A percentile compares a stretch with the other conserved stretches of the same genome.
Evolutionary conservation across 345 rosid genomes (phyloP).

Genomic region (Salix udensis): DNA sequence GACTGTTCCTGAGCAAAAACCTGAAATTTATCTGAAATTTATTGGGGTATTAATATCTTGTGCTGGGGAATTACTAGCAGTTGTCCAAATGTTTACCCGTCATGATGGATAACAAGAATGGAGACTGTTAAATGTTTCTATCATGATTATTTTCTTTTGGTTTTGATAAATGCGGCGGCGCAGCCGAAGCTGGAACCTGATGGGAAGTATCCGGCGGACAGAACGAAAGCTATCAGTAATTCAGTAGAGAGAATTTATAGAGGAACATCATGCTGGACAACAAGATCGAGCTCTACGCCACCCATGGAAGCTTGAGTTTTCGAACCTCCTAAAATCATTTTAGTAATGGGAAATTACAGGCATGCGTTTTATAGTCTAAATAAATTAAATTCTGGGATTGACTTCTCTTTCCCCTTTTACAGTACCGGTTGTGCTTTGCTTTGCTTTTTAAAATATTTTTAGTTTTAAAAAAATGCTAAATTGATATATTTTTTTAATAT

Average conservation of each 20-base stretch:
- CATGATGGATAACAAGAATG: too few species aligned
- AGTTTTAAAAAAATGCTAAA: too few species aligned
- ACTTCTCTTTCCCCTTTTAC: too few species aligned
- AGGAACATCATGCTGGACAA: conserved; percentile 75
- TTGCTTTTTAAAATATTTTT: too few species aligned
- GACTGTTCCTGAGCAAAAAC: conserved; percentile 28
- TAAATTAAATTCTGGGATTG: too few species aligned
- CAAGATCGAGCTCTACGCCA: conserved; percentile 77
- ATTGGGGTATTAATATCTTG: conserved; percentile 44
- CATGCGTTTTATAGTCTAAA: background rate
- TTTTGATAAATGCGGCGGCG: conserved; percentile 13
- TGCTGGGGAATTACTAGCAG: background rate
- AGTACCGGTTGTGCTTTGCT: too few species aligned
- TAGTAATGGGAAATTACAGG: background rate
- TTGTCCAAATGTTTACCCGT: too few species aligned
- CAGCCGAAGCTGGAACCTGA: conserved; percentile 68
- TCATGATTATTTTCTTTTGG: background rate
- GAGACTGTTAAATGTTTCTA: background rate
- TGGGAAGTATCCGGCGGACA: conserved; percentile 61
- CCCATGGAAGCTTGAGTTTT: conserved; percentile 52
- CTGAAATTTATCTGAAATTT: conserved; percentile 76
- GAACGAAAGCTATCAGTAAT: conserved; percentile 35
- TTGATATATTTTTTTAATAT: too few species aligned
- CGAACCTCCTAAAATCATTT: background rate
- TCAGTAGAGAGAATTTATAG: conserved; percentile 78